Base-by-base conservation (phyloP, 257 asterid species). In the Paulownia fortunei region DNA sequence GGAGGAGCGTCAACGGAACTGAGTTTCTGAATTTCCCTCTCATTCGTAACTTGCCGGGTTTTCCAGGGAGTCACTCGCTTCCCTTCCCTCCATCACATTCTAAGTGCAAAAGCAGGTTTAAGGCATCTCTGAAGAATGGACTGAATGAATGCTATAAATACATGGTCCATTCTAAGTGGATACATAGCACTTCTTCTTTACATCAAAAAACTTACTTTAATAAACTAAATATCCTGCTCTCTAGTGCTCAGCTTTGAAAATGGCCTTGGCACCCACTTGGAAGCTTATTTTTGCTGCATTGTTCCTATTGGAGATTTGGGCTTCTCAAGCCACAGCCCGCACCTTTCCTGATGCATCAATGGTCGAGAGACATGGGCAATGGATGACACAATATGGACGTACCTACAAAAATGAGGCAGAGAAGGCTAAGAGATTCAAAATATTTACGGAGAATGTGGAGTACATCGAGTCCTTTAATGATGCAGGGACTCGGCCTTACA, bases 391-490 rank as follows among this genome's bases (percentile, higher is more conserved):
- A 0, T 54, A 55, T 64, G 84, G 81, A 51, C 88, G 86, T 0
- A 44, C 30, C 3, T 84, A 86, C 81, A 78, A 79, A 49, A 72
- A 76, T 37, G 80, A 54, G 9, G 80, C 62, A 1, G 87, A 86
- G 80, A 80, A 84, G 70, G 74, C 73, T 9, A 56, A n/a, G 46
- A 63, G 90, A 47, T 67, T 74, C 36, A 23, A 79, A 1, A 80
- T 86, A 72, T 88, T 86, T 73, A 73, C 37, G 73, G 51, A 83
- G 19, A 87, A 87, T 26, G 79, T 68, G 10, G 76, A 81, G 44
- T 87, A 70, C 67, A 85, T 87, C 3, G 69, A 80, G n/a, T 73
- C 73, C 0, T 47, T 77, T n/a, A 83, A 83, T 27, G 65, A 39
- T 4, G 46, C 46, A 4, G 46, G 9, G 9, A 39, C 46, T 39